phyloP scores from a whole-genome alignment of 139 green algal genomes.

The Chlamydomonas incerta region DNA sequence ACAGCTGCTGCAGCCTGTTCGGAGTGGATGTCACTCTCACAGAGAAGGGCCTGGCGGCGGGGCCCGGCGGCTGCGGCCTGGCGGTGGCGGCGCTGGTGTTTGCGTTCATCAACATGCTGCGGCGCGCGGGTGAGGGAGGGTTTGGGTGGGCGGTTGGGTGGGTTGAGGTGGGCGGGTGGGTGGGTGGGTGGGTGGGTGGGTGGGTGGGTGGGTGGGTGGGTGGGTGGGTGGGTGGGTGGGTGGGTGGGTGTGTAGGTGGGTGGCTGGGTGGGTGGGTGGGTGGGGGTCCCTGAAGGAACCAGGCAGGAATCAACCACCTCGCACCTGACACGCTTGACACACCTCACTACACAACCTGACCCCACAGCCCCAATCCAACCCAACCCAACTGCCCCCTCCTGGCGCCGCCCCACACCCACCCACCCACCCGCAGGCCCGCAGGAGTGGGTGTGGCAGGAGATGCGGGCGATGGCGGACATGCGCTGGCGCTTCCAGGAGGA shows the following conservation, averaged over 20 bases:
- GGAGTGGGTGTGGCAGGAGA: slow-evolving; percentile 92
- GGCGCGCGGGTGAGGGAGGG: slow-evolving; percentile 53
- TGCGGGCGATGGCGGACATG: slow-evolving; percentile 72
- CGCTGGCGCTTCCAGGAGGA: slow-evolving; percentile 76
- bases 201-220: background rate
- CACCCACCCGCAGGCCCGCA: slow-evolving; percentile 73
- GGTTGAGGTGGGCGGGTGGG: slow-evolving; percentile 7
- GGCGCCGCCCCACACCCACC: no score
- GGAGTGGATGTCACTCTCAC: slow-evolving; percentile 75
- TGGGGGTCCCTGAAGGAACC: no score
- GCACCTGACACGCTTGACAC: no score
- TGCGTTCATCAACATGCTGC: slow-evolving; percentile 88
- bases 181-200: slow-evolving; percentile 44
- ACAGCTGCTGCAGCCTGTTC: slow-evolving; percentile 83
- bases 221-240: no score
- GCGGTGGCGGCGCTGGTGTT: slow-evolving; percentile 80
- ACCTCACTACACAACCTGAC: no score
- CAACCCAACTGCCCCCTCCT: no score
- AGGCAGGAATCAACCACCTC: no score
- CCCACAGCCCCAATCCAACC: no score
- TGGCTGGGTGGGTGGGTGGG: no score
- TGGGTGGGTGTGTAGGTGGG: no score
- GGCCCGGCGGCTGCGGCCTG: slow-evolving; percentile 75
- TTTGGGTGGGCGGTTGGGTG: slow-evolving; percentile 9
- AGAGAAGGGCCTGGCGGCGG: slow-evolving; percentile 82